Evolutionary conservation across 2,329 filamentous ascomycete genomes (phyloP).

Genomic region (Daldinia eschscholtzii): DNA sequence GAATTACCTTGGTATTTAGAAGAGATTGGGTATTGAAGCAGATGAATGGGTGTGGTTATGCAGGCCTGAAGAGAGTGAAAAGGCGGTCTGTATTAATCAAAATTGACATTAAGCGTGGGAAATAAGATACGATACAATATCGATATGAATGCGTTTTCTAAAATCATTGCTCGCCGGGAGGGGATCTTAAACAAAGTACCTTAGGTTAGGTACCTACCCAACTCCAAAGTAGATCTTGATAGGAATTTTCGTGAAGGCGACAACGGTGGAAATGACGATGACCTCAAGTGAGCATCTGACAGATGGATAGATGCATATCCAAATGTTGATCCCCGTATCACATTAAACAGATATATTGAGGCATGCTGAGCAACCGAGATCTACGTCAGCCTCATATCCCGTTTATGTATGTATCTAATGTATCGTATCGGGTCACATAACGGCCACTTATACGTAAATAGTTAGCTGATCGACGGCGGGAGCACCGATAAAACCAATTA

Average conservation of each 20-base stretch:
- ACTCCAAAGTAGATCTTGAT: slow-evolving; percentile 11
- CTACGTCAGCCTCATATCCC: slow-evolving; percentile 30
- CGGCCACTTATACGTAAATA: slow-evolving; percentile 18
- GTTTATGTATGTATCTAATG: not conserved
- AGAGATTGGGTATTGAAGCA: slow-evolving; percentile 30
- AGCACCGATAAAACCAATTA: slow-evolving; percentile 40
- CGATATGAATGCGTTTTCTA: slow-evolving; percentile 26
- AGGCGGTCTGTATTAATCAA: slow-evolving; percentile 41
- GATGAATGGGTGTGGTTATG: slow-evolving; percentile 18
- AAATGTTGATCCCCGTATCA: not conserved
- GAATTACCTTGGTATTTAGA: slow-evolving; percentile 11
- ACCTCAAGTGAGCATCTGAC: not conserved
- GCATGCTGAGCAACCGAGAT: slow-evolving; percentile 10
- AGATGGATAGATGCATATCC: slow-evolving; percentile 12
- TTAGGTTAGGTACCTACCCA: not conserved
- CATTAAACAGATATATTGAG: too few relatives aligned
- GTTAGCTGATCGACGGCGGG: slow-evolving; percentile 33
- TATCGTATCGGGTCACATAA: slow-evolving; percentile 8
- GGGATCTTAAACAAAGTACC: too few relatives aligned
- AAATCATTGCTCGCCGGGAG: not conserved
- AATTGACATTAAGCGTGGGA: slow-evolving; percentile 25
- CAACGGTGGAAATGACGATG: not conserved
- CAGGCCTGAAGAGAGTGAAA: slow-evolving; percentile 19
- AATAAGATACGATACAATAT: slow-evolving; percentile 25
- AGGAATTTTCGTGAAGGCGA: slow-evolving; percentile 4